Evolutionary conservation across 2,329 filamentous ascomycete species (phyloP).

Genomic region (Xylaria sp.): DNA sequence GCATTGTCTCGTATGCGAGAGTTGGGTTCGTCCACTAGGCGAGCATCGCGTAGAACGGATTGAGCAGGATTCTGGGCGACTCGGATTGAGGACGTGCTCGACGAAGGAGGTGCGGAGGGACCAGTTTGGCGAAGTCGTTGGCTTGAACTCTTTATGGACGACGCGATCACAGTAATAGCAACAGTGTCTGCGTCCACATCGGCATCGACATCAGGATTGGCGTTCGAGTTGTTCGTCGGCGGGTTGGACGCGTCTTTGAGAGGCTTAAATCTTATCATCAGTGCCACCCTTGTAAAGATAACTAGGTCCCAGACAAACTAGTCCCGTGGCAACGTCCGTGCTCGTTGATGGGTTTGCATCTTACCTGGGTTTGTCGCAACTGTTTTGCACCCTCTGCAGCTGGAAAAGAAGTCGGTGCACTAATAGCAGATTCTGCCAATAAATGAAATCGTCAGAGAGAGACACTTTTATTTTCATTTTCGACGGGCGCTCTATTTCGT

Average conservation of each 20-base stretch:
- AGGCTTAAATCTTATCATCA: conserved; percentile 42
- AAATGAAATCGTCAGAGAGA: conserved; percentile 4
- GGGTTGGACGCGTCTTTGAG: conserved; percentile 44
- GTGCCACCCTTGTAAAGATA: conserved; percentile 45
- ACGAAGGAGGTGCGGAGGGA: conserved; percentile 13
- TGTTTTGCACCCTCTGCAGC: not conserved
- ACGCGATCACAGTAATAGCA: not conserved
- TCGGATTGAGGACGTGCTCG: conserved; percentile 11
- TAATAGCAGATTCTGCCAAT: not conserved
- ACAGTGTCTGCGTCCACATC: not conserved
- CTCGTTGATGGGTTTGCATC: conserved; percentile 10
- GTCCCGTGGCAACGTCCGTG: conserved; percentile 24
- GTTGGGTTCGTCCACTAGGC: conserved; percentile 24
- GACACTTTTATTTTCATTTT: not conserved
- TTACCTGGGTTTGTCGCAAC: conserved; percentile 31
- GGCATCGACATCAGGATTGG: not conserved
- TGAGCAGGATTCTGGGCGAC: conserved; percentile 19
- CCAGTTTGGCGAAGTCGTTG: conserved; percentile 1
- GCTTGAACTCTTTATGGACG: conserved; percentile 25
- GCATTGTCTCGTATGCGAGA: conserved; percentile 39
- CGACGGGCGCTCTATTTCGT: not conserved
- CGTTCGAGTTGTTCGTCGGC: conserved; percentile 14
- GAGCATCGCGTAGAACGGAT: conserved; percentile 33
- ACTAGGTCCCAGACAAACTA: conserved; percentile 9
- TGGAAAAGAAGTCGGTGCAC: conserved; percentile 11